Evolutionary conservation across 2,329 filamentous ascomycete genomes (phyloP).

Genomic region (Colletotrichum theobromicola): DNA sequence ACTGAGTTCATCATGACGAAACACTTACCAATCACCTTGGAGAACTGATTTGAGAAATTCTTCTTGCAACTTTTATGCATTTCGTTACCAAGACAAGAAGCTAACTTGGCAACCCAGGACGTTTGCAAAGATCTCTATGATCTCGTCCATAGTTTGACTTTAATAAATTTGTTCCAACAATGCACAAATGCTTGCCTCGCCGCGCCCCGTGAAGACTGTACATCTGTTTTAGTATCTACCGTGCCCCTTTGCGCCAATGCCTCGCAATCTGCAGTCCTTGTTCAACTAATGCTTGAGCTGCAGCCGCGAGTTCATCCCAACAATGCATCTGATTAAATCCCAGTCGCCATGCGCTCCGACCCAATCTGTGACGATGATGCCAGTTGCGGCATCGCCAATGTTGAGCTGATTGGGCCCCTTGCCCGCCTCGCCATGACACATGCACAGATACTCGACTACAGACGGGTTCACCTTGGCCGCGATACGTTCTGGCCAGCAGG

Average conservation of each 20-base stretch:
- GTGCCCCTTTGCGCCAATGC: neutral
- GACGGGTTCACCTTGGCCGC: conserved; percentile 87
- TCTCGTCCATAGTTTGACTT: neutral
- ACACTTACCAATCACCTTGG: conserved; percentile 61
- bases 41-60: conserved; percentile 58
- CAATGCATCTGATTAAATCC: conserved; percentile 85
- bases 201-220: neutral
- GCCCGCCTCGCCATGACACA: conserved; percentile 57
- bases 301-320: conserved; percentile 85
- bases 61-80: conserved; percentile 9
- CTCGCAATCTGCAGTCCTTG: neutral
- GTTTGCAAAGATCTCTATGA: neutral
- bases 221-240: neutral
- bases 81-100: neutral
- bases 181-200: neutral
- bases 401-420: conserved; percentile 54
- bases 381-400: conserved; percentile 77
- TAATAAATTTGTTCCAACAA: neutral
- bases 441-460: conserved; percentile 66
- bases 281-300: conserved; percentile 48
- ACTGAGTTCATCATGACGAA: conserved; percentile 63
- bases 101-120: conserved; percentile 4
- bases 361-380: conserved; percentile 93
- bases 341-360: conserved; percentile 87
- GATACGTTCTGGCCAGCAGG: conserved; percentile 93